Evolutionary conservation across 1,139 yeast genomes (phyloP).

Genomic region (Protomyces lactucae-debilis): DNA sequence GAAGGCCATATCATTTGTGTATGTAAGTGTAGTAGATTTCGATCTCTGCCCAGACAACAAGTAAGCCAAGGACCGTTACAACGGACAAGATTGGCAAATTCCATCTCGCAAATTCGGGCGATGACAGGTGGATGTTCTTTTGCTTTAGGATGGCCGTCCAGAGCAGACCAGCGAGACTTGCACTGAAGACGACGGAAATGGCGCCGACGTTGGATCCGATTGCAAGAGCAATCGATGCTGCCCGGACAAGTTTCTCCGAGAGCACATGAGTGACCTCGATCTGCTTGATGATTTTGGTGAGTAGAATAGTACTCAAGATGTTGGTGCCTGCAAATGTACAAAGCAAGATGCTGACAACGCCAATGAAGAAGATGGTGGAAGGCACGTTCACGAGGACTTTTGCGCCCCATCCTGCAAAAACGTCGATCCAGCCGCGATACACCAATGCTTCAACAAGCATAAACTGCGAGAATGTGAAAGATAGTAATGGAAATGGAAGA

Average conservation of each 20-base stretch:
- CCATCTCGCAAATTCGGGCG: constrained; percentile 21
- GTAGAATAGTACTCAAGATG: constrained; percentile 22
- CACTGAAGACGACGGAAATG: constrained; percentile 15
- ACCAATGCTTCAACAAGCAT: constrained; percentile 27
- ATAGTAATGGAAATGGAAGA: constrained; percentile 23
- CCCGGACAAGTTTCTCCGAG: constrained; percentile 1
- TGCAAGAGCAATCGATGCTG: constrained; percentile 20
- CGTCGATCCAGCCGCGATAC: constrained; percentile 24
- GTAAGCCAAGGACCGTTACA: constrained; percentile 11
- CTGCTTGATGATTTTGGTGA: constrained; percentile 22
- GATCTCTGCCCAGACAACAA: constrained; percentile 23
- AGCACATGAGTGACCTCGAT: not conserved
- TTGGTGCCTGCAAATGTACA: constrained; percentile 27
- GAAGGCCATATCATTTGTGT: not conserved
- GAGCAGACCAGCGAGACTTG: constrained; percentile 26
- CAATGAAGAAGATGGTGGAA: constrained; percentile 18
- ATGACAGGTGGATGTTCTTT: constrained; percentile 16
- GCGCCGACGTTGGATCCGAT: constrained; percentile 26
- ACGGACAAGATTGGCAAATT: constrained; percentile 3
- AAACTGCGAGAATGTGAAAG: constrained; percentile 25
- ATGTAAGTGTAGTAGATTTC: constrained; percentile 26
- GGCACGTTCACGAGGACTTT: constrained; percentile 2
- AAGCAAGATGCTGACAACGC: constrained; percentile 20
- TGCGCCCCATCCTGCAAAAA: constrained; percentile 24
- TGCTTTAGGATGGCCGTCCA: constrained; percentile 20